These are phyloP conservation scores for Papiliotrema nemorosa DNA, from an alignment of 1,284 basidiomycete genomes.

Conservation along the genomic window DNA sequence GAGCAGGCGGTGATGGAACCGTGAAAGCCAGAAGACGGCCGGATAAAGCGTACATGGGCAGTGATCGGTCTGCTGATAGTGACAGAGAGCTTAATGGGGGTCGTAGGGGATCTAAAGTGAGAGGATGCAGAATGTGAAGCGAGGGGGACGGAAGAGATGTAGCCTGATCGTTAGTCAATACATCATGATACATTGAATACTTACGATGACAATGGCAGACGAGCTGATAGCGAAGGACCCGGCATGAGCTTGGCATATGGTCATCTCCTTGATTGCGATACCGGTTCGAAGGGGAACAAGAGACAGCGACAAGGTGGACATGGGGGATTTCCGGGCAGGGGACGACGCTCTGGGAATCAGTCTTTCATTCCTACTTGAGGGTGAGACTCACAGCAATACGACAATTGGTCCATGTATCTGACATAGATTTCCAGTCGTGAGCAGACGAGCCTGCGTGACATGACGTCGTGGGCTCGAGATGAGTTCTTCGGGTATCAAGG, in stretches of 20 bases:
- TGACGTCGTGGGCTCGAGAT: background rate
- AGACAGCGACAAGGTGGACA: conserved; percentile 6
- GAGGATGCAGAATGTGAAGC: conserved; percentile 27
- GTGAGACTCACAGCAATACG: conserved; percentile 21
- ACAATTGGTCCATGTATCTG: conserved; percentile 13
- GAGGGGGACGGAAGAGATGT: conserved; percentile 27
- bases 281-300: conserved; percentile 28
- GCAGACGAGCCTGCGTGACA: background rate
- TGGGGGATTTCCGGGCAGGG: background rate
- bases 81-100: conserved; percentile 15
- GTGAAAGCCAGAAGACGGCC: conserved; percentile 36
- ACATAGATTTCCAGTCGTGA: background rate
- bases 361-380: background rate
- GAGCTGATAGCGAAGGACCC: conserved; percentile 19
- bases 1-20: conserved; percentile 22
- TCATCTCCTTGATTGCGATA: conserved; percentile 24
- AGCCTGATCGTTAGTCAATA: conserved; percentile 11
- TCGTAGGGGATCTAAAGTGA: conserved; percentile 15
- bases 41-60: conserved; percentile 29
- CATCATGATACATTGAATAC: conserved; percentile 3
- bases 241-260: conserved; percentile 24
- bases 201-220: conserved; percentile 29
- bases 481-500: background rate
- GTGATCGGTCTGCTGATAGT: conserved; percentile 10
- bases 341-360: background rate